Conservation (phyloP, 768 basidiomycete species). For the Russula sp. region DNA sequence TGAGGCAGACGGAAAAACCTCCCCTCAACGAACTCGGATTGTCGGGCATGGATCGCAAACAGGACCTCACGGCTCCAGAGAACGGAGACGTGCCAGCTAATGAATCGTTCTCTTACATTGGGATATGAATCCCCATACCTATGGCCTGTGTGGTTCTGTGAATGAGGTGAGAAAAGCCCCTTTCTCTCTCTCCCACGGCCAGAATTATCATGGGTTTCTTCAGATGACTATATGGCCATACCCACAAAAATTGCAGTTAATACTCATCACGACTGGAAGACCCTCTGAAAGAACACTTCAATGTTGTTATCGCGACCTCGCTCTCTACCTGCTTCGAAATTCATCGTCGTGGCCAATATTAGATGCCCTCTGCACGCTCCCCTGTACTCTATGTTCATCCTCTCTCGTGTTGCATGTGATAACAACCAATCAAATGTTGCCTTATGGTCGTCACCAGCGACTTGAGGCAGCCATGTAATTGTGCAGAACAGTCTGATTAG, state of each 20-base stretch:
- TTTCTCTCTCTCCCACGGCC: not conserved
- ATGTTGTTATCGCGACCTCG: not conserved
- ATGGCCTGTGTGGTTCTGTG: not conserved
- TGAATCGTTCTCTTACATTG: conserved; percentile 10
- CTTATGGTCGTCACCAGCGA: too few species aligned
- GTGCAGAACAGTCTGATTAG: too few species aligned
- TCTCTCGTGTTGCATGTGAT: not conserved
- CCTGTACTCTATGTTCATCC: not conserved
- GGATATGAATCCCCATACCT: not conserved
- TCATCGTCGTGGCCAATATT: not conserved
- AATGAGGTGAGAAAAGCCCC: not conserved
- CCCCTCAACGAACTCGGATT: conserved; percentile 4
- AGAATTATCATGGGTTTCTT: not conserved
- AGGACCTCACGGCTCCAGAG: not conserved
- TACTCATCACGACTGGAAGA: not conserved
- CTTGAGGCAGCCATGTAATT: too few species aligned
- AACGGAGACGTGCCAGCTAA: not conserved
- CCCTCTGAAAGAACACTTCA: not conserved
- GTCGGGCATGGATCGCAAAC: conserved; percentile 16
- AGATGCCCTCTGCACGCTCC: not conserved
- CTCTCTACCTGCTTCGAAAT: not conserved
- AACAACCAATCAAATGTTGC: not conserved
- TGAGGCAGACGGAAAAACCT: not conserved
- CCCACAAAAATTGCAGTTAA: not conserved
- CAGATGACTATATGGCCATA: not conserved